Evolutionary conservation across 2,329 filamentous ascomycete species (phyloP).

Genomic region (Chaetomiaceae sp.): DNA sequence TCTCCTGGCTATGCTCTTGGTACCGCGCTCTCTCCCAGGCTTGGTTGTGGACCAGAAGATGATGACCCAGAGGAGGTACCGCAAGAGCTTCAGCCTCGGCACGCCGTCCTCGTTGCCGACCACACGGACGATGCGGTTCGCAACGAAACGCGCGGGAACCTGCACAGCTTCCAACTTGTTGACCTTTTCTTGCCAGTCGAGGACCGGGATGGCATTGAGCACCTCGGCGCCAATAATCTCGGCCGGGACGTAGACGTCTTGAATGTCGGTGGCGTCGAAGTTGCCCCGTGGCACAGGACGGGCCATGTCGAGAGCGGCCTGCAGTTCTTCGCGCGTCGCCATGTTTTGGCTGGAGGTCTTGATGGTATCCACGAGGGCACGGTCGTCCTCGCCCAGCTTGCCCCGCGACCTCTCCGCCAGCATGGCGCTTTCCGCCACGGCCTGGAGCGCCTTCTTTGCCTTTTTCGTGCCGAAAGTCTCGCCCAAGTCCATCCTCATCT

Average conservation of each 20-base stretch:
- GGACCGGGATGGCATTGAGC: slow-evolving; percentile 62
- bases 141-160: slow-evolving; percentile 59
- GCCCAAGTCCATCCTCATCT: slow-evolving; percentile 64
- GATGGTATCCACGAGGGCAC: slow-evolving; percentile 60
- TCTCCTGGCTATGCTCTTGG: slow-evolving; percentile 50
- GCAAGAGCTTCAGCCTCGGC: slow-evolving; percentile 52
- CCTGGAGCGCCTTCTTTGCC: slow-evolving; percentile 68
- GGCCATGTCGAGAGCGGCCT: slow-evolving; percentile 58
- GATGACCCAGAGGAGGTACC: slow-evolving; percentile 56
- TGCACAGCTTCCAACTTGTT: slow-evolving; percentile 53
- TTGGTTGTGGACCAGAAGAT: slow-evolving; percentile 47
- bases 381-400: slow-evolving; percentile 51
- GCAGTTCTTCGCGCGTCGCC: slow-evolving; percentile 61
- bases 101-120: slow-evolving; percentile 50
- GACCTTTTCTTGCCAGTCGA: slow-evolving; percentile 69
- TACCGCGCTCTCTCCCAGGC: slow-evolving; percentile 43
- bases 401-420: slow-evolving; percentile 36
- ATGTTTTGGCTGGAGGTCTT: slow-evolving; percentile 58
- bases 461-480: slow-evolving; percentile 82
- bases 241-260: slow-evolving; percentile 67
- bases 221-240: slow-evolving; percentile 63
- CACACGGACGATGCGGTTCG: slow-evolving; percentile 52
- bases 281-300: slow-evolving; percentile 73
- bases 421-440: slow-evolving; percentile 68
- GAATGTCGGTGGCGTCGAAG: slow-evolving; percentile 58